Evolutionary conservation across 768 basidiomycete species (phyloP), one percentile per base, ranked within the genome.

Genomic region (Pulveroboletus frians): DNA sequence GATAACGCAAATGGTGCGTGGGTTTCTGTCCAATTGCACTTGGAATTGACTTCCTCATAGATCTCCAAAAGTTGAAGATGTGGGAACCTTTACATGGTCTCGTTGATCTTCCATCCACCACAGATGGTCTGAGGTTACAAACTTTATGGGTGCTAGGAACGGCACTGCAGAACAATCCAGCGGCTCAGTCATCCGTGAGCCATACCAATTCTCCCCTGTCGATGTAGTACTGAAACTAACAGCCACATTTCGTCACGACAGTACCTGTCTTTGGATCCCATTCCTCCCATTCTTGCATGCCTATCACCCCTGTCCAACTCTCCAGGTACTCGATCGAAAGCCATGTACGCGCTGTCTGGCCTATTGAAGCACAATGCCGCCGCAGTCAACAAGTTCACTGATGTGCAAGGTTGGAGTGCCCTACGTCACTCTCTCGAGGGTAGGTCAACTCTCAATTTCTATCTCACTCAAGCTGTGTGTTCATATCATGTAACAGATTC

Each of bases 71-170:
- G 51, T 64, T 93, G 50, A 74, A 79, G 38, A 79, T 95, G 67
- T 94, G 92, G 92, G 76, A 77, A 48, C 83, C 88, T 1, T 59
- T 94, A 1, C 81, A 91, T 36, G 61, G 65, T 7, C 72, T 93
- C n/a, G 62, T 90, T 32, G 75, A 71, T 8, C 73, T 78, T 4
- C 66, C 79, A 7, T 63, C 70, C 0, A 76, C 81, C 3, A 75
- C 84, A 0, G 75, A 79, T n/a, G 72, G 71, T 23, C 75, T 93
- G 21, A 83, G 79, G 58, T 69, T 75, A 51, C 82, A 88, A 51
- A 78, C 81, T 0, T 68, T 93, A 9, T 95, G 92, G 92, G 82
- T 93, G 0, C 76, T 89, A 21, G 92, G 92, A 6, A 95, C 92
- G 0, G 90, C 92, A 0, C 61, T 93, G 5, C 91, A 93, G 64